A percentile compares a stretch with the other conserved stretches of the same genome.
phyloP scores from a whole-genome alignment of 805 yeast species.

The Saccharomycopsis javanensis region DNA sequence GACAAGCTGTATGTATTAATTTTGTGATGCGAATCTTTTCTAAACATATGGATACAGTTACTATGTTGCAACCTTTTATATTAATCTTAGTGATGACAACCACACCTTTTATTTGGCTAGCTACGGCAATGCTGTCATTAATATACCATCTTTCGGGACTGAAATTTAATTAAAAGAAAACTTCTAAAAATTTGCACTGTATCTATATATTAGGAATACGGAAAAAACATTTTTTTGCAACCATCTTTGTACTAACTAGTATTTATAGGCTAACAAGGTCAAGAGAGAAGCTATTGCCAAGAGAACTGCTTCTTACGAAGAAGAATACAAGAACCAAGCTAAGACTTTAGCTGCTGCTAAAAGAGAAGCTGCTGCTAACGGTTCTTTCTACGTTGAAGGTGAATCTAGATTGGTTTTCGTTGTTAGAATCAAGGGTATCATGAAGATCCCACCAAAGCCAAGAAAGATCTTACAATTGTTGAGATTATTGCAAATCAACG shows the following conservation, averaged over 20 bases:
- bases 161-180: constrained; percentile 20
- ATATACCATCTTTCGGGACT: constrained; percentile 21
- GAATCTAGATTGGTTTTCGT: constrained; percentile 92
- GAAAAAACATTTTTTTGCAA: no score
- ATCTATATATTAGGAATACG: no score
- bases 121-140: constrained; percentile 18
- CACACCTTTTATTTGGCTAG: constrained; percentile 15
- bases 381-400: constrained; percentile 91
- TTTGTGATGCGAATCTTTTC: background rate
- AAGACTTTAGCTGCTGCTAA: constrained; percentile 77
- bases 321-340: constrained; percentile 90
- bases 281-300: constrained; percentile 68
- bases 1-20: constrained; percentile 64
- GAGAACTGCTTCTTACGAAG: constrained; percentile 94
- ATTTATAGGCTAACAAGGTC: constrained; percentile 37
- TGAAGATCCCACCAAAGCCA: constrained; percentile 98
- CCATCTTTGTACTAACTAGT: constrained; percentile 1
- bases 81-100: constrained; percentile 16
- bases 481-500: constrained; percentile 88
- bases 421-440: constrained; percentile 98
- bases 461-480: constrained; percentile 94
- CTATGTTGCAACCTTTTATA: background rate
- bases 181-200: background rate
- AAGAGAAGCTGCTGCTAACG: constrained; percentile 90
- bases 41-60: background rate